phyloP scores from a whole-genome alignment of 345 rosid genomes.

The Brassica carinata region DNA sequence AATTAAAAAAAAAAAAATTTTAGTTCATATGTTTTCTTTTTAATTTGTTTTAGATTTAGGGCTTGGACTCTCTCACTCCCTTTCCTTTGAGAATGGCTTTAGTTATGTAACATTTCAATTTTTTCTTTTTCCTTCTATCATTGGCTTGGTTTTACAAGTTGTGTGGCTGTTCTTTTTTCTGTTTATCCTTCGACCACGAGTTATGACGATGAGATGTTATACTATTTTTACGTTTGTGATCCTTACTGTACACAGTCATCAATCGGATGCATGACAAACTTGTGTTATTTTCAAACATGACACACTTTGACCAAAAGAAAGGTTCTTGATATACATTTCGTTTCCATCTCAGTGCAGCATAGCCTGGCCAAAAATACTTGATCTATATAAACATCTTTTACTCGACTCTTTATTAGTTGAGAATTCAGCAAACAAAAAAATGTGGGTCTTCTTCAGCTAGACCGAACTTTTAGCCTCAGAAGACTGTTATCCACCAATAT shows the following conservation, averaged over 20 bases:
- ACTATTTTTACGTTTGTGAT: too few species aligned
- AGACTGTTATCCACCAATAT: background rate
- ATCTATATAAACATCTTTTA: too few species aligned
- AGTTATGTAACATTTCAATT: conserved; percentile 47
- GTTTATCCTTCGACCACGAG: too few species aligned
- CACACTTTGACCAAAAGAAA: too few species aligned
- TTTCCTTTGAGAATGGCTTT: conserved; percentile 12
- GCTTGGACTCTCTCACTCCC: conserved; percentile 5
- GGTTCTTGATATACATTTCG: too few species aligned
- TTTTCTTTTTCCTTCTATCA: conserved; percentile 28
- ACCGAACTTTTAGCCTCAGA: background rate
- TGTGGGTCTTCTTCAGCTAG: background rate
- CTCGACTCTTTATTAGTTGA: background rate
- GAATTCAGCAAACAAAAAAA: background rate
- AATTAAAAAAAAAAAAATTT: conserved; percentile 17
- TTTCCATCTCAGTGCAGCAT: too few species aligned
- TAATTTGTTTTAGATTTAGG: conserved; percentile 30
- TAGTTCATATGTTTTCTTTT: conserved; percentile 36
- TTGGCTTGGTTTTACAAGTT: background rate
- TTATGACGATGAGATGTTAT: too few species aligned
- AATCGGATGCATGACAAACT: too few species aligned
- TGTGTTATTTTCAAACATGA: too few species aligned
- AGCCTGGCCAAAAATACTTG: too few species aligned
- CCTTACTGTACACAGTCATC: too few species aligned
- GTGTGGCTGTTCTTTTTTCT: background rate